Evolutionary conservation across 2,329 filamentous ascomycete species (phyloP), one percentile per base, ranked within the genome.

Genomic region (Ustulina deusta): DNA sequence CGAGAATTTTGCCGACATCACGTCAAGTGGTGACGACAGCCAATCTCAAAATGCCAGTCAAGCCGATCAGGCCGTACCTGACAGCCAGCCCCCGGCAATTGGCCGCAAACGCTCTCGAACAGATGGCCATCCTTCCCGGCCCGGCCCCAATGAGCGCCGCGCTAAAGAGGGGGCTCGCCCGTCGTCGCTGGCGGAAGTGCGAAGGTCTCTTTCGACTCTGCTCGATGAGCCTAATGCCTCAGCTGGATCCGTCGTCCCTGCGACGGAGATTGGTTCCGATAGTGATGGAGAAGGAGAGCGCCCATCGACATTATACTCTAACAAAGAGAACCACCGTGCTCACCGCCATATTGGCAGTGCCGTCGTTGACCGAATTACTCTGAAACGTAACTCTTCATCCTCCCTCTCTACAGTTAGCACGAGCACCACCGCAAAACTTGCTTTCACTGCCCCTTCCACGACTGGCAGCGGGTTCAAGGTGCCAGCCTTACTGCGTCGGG

Each of bases 121-220:
- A 15, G 76, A 76, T 3, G 72, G 74, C 9, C 73, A 75, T 32
- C 70, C 79, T 29, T 76, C 82, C 27, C 85, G 87, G n/a, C 83
- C 86, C 7, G 85, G 88, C 32, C 84, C 89, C n/a, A 79, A 88
- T 69, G 78, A 87, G 57, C 89, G 91, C 58, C 88, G 91, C 49
- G 90, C 88, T 27, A 86, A 84, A 64, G 82, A 83, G 17, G 84
- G 83, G 60, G 88, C 87, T 78, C 93, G 90, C 74, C 93, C 94
- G 0, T 85, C 90, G 5, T 92, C 90, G 20, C 83, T 97, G 10
- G 89, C 90, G 32, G 93, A 97, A 75, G 91, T 97, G 69, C 90
- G 93, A 64, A 89, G 95, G 77, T 93, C 92, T 0, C 83, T 97
- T 6, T 97, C 93, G 4, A 92, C 91, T 78, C 85, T 97, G 10